Evolutionary conservation across 2,329 filamentous ascomycete genomes (phyloP), one percentile per base, ranked within the genome.

Genomic region (Bertia moriformis): DNA sequence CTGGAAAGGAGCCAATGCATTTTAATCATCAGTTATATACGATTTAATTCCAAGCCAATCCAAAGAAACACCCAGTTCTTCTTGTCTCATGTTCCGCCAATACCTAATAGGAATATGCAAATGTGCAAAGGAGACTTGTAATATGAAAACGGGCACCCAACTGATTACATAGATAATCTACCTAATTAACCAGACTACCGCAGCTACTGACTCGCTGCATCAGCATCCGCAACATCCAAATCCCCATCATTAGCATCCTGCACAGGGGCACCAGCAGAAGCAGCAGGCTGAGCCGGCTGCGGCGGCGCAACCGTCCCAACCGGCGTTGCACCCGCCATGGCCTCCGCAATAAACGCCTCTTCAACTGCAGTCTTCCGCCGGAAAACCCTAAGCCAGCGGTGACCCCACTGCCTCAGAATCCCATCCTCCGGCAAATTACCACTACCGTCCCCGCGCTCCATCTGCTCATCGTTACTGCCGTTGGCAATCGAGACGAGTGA

Each of bases 321-420:
- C 7, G 32, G 32, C 7, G 32, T 35, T 7, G 32, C 32, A 17
- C 17, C 15, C 7, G 15, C 32, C 32, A 35, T 10, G 32, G 46
- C 46, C 38, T 57, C 54, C 29, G 49, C 14, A 19, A 43, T 45
- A 49, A 52, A 56, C 2, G 71, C 66, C 52, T 83, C 78, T 51
- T 83, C 77, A 5, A 84, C 77, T 5, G 72, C 73, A 19, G 67
- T 66, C 58, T 79, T 82, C 40, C 80, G 61, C 43, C 71, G 62
- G 58, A 83, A 83, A 1, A 80, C 77, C 19, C 72, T 65, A 40
- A 74, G 57, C 80, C 80, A 85, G 35, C 77, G 66, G 45, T 65
- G 65, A 3, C 73, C 78, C 80, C 80, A 84, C 38, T 65, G 63
- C 44, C 67, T 65, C 43, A 83, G 66, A 45, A 79, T 60, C 40